Evolutionary conservation across 257 asterid genomes (phyloP), one percentile per base, ranked within the genome.

Genomic region (Ocimum tenuiflorum): DNA sequence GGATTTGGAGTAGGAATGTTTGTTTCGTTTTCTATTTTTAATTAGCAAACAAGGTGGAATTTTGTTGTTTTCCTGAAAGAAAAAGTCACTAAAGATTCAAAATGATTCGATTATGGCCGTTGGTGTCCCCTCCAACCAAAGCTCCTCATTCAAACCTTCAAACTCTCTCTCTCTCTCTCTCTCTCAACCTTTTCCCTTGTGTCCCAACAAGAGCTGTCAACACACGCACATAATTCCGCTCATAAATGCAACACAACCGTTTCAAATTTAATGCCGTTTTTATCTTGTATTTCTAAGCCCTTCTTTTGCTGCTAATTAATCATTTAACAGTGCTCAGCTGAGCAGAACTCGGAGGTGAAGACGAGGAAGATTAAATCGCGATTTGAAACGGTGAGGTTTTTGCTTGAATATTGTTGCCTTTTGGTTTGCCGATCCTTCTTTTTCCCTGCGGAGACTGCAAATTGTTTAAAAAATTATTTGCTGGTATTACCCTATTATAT

Each of bases 221-320:
- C 31, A 4, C 31, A 27, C 49, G 41, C 66, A 14, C 15, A 54
- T 68, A 60, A 51, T 49, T 67, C 53, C 67, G 2, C 39, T 69
- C 72, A 54, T 72, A 48, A 76, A 76, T 71, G 77, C 65, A 29
- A 5, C 57, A 12, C 78, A 77, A 62, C 75, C 51, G 75, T 56
- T 67, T 67, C 22, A 49, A 48, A 14, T 71, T 67, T 41, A 72
- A 60, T 60, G 67, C 53, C 74, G 7, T 31, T 60, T 76, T n/a
- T 31, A 19, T 35, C 49, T 17, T 43, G 3, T 1, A 27, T 20
- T 29, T 31, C 38, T 39, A 4, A n/a, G n/a, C 0, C 66, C 17
- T 22, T 53, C 35, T 14, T 42, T 17, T 58, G 59, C 60, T 49
- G 46, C 68, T 45, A 70, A 57, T 0, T 18, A 12, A 4, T 72